Base-by-base conservation (phyloP, 352 stramenopile species). In the Pythium grandisporangium region DNA sequence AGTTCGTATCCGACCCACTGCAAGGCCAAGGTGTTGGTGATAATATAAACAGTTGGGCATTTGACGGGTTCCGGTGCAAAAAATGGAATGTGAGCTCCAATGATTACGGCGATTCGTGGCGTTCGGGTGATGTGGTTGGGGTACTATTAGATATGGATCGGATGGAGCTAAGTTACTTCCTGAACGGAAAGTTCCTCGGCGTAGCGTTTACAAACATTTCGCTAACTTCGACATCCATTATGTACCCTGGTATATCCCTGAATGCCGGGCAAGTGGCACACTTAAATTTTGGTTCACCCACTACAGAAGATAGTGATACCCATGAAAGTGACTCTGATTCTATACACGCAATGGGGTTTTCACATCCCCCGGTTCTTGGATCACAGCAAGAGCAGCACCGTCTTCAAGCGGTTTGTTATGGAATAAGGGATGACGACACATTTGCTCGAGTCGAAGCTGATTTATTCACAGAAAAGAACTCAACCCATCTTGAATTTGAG, bases 1-100 rank as follows among this genome's bases (percentile, higher is more conserved):
- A 76, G 0, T 97, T 97, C 55, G 42, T 62, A 6, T 61, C 77
- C n/a, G 84, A 95, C 45, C 55, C 84, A 4, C 43, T 87, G 6
- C 66, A 89, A 58, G 87, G 85, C 4, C 84, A 95, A 58, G 84
- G 91, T 6, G 90, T 98, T 1, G 93, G 91, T 4, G 87, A 98
- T 34, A 79, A 96, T 51, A 42, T 42, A 2, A 78, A 72, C 38
- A 97, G 87, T 39, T 98, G 79, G 78, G 91, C 72, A 2, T 97
- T 93, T 52, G 93, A 98, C 53, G 89, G 72, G 12, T 88, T 75
- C 62, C 73, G 68, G n/a, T 60, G 70, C 70, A 76, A 94, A 47
- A 85, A 96, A 42, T 96, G 84, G 85, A 95, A 90, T 40, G 73
- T 89, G 1, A 74, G 43, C 21, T 82, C 71, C 0, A 68, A 57